Evolutionary conservation across 495 filamentous ascomycete species (phyloP), one percentile per base, ranked within the genome.

Genomic region (Cercophora sp.): DNA sequence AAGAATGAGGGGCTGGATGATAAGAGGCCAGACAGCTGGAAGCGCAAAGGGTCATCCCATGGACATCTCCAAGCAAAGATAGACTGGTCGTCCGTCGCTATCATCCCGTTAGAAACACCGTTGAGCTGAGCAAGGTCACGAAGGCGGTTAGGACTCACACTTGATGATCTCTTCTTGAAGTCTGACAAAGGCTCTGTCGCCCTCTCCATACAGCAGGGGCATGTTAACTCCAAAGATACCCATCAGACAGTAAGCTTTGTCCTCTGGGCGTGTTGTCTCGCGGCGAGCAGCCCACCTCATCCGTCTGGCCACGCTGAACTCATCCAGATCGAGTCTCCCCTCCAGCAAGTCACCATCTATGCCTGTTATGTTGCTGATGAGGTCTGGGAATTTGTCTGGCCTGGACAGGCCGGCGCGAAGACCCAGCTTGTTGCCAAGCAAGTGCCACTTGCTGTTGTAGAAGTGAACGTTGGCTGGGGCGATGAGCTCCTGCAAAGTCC

Each of bases 91-190:
- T 22, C 11, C 0, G 46, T 36, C n/a, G n/a, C n/a, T n/a, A n/a
- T n/a, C n/a, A n/a, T n/a, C n/a, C n/a, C n/a, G n/a, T n/a, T n/a
- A n/a, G n/a, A n/a, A n/a, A n/a, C n/a, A n/a, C n/a, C n/a, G n/a
- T n/a, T n/a, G n/a, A n/a, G n/a, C n/a, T n/a, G n/a, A n/a, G n/a
- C n/a, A n/a, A n/a, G n/a, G n/a, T n/a, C n/a, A n/a, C n/a, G n/a
- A n/a, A n/a, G n/a, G n/a, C n/a, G n/a, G n/a, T n/a, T n/a, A n/a
- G n/a, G n/a, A 8, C 40, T 25, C 18, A 43, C 40, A 11, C n/a
- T 48, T 37, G 27, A 48, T 8, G 5, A 48, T 48, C 31, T 37
- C 46, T 20, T 48, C 46, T 8, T 48, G 46, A 5, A 48, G 10
- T 20, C 46, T 11, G n/a, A 35, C 25, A 25, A 48, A 48, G 5